phyloP scores from a whole-genome alignment of 208 protist species.

The Endotrypanum monterogeii region DNA sequence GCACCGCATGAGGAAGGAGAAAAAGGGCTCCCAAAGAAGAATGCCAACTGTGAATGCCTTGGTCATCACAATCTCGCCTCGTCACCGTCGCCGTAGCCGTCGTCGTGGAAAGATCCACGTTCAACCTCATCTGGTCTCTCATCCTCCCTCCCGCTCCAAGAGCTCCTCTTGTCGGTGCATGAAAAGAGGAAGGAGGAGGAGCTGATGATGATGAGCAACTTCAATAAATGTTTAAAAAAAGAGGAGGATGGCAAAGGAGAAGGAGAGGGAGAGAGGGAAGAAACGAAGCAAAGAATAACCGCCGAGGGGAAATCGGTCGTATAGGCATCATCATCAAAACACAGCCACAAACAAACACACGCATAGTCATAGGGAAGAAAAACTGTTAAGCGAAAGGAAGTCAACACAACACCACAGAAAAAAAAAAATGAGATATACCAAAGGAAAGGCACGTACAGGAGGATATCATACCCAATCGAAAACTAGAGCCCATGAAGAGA shows the following conservation, averaged over 20 bases:
- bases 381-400: background rate
- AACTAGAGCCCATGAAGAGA: background rate
- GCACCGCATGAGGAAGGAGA: background rate
- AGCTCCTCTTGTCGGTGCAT: background rate
- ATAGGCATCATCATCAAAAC: background rate
- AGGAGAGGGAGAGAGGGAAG: background rate
- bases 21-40: background rate
- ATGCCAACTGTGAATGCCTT: background rate
- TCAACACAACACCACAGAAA: background rate
- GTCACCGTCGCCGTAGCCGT: background rate
- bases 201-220: too few relatives aligned
- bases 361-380: background rate
- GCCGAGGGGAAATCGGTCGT: background rate
- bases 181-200: background rate
- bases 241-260: background rate
- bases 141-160: background rate
- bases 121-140: background rate
- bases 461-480: background rate
- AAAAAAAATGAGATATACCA: background rate
- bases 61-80: background rate
- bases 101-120: background rate
- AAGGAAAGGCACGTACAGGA: background rate
- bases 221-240: background rate
- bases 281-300: constrained; percentile 15
- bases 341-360: background rate